Evolutionary conservation across 2,329 filamentous ascomycete genomes (phyloP).

Genomic region (Colletotrichum horii): DNA sequence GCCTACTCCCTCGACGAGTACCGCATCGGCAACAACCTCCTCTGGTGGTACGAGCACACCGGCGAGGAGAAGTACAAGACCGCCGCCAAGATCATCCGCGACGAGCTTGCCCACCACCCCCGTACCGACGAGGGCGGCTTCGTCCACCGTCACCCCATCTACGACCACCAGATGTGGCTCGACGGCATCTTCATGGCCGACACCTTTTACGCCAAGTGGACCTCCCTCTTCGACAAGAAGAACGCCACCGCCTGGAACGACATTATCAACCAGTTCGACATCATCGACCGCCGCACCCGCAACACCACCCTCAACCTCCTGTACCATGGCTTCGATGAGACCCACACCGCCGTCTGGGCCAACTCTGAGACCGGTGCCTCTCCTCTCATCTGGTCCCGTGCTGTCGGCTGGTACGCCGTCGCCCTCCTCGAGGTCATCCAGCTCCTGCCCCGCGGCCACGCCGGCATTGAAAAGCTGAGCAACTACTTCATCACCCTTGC

Average conservation of each 20-base stretch:
- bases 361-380: conserved; percentile 52
- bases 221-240: conserved; percentile 38
- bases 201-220: conserved; percentile 48
- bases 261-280: conserved; percentile 48
- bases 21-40: conserved; percentile 56
- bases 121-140: conserved; percentile 58
- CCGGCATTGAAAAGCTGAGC: conserved; percentile 39
- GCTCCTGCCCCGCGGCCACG: conserved; percentile 42
- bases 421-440: conserved; percentile 56
- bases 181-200: conserved; percentile 60
- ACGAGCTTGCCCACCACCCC: conserved; percentile 54
- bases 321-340: conserved; percentile 60
- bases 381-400: conserved; percentile 57
- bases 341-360: conserved; percentile 55
- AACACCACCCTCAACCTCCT: conserved; percentile 46
- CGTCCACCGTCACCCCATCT: conserved; percentile 53
- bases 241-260: conserved; percentile 51
- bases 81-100: conserved; percentile 51
- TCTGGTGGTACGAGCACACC: conserved; percentile 54
- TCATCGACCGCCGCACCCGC: conserved; percentile 48
- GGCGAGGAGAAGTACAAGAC: conserved; percentile 52
- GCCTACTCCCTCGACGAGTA: conserved; percentile 59
- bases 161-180: conserved; percentile 62
- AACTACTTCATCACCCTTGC: conserved; percentile 47
- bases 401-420: conserved; percentile 60